Evolutionary conservation across 495 filamentous ascomycete genomes (phyloP), one percentile per base, ranked within the genome.

Genomic region (Neurospora sp.): DNA sequence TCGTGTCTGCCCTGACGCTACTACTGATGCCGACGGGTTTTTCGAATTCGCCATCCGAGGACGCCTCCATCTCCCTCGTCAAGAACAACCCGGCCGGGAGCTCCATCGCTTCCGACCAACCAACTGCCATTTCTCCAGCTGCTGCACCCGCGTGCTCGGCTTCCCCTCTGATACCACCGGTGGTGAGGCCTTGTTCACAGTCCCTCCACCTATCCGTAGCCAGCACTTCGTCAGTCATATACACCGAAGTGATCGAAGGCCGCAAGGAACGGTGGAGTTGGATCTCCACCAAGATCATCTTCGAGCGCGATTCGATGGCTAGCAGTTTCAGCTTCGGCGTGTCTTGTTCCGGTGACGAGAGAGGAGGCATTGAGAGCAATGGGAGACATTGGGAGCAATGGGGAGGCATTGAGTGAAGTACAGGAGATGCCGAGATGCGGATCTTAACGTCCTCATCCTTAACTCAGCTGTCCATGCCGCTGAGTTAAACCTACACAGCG

Each of bases 211-310:
- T 39, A 4, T 39, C 39, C 10, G 2, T 41, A 0, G 12, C 39
- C 39, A 41, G 12, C 39, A 41, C 39, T 41, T 11, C 5, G 39
- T 41, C 39, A 41, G 39, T 41, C 14, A 41, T 41, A 41, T 41
- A 41, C 39, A 41, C 39, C 35, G 27, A 66, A 35, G 54, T 66
- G 27, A 18, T 66, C 27, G 27, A 37, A 18, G 54, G 54, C 27
- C 54, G 54, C 27, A 66, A 7, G 7, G 54, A 66, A 66, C 54
- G 54, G 2, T 66, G 54, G 54, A 66, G 54, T 14, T 69, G 54
- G 27, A 54, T 39, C 4, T 69, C 77, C 9, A 14, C 12, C n/a
- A 76, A 73, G 38, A 66, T 75, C 1, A 9, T 75, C 0, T 74
- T 71, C 69, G 73, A 72, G n/a, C n/a, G n/a, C n/a, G n/a, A 73